Evolutionary conservation across 768 basidiomycete species (phyloP), one percentile per base, ranked within the genome.

Genomic region (Sporobolomyces roseus): DNA sequence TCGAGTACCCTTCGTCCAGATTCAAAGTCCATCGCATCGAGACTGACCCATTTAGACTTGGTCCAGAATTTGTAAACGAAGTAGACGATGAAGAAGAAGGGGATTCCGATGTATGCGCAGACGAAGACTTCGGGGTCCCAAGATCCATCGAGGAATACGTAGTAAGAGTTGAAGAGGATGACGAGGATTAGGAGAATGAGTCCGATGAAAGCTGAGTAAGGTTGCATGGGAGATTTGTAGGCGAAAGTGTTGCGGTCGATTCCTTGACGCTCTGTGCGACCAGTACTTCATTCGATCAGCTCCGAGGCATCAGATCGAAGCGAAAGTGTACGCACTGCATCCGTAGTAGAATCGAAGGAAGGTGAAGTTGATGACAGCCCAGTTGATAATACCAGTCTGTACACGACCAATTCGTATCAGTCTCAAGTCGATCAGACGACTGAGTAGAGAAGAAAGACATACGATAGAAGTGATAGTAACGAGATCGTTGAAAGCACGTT

Each of bases 261-360:
- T 16, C 90, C 90, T 77, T 97, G 94, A 4, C 77, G n/a, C 25
- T 13, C 9, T 9, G 9, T 17, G 38, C 10, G 17, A 41, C 9
- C 17, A 41, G 9, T 9, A 17, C 10, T 9, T 41, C 38, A 41
- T 9, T 41, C 9, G 17, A 41, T 41, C 38, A 41, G 38, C 17
- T 41, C 17, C 17, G n/a, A n/a, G n/a, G n/a, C n/a, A n/a, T n/a
- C n/a, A n/a, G n/a, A n/a, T n/a, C n/a, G n/a, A n/a, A n/a, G n/a
- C n/a, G n/a, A n/a, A n/a, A n/a, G n/a, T n/a, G n/a, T n/a, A n/a
- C n/a, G n/a, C n/a, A n/a, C 87, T 87, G 80, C 88, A 76, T 65
- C 92, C 94, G n/a, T 82, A 78, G 78, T 91, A 83, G 83, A 96
- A 97, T 54, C 93, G 87, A 61, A 90, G 70, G 77, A 90, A 91